Base-by-base conservation (phyloP, 2,329 filamentous ascomycete species). In the Colletotrichum scovillei region DNA sequence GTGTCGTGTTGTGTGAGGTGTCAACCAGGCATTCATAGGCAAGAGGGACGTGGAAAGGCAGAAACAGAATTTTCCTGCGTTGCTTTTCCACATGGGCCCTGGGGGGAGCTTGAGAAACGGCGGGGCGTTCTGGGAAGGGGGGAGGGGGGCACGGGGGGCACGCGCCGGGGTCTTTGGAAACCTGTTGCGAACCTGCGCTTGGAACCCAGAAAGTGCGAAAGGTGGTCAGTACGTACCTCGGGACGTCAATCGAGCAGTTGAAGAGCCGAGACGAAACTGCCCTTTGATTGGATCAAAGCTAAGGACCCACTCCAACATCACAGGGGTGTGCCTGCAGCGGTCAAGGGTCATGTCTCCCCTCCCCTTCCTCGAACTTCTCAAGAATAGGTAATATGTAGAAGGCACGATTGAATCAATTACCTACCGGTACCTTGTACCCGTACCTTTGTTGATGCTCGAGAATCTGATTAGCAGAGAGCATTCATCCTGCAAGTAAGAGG, bases 241-340 rank as follows among this genome's bases (percentile, higher is more conserved):
- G 22, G 30, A 24, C 46, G 4, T 35, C 11, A 22, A 22, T 58
- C 52, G 63, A 62, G 68, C 19, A 64, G 19, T 22, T 16, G 62
- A 26, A 38, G 57, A 46, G 65, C 65, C 58, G 66, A 71, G 65
- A 30, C 42, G 19, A 49, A 49, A 5, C 19, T 11, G 59, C 30
- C 12, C n/a, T 28, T 26, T 69, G 4, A 59, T 12, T 72, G 66
- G 69, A 19, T 26, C 14, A 35, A 49, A 32, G 32, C 14, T 24
- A 12, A 59, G 52, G n/a, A 59, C 24, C 59, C 24, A 32, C 59
- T 28, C 30, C 5, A 24, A 0, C 3, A 11, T 24, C 38, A 28
- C 70, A 73, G 46, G 70, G 70, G 26, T 22, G 46, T 73, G 70
- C 70, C 70, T 73, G 59, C 42, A 55, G 42, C 59, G 24, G 9